Evolutionary conservation across 2,329 filamentous ascomycete species (phyloP), one percentile per base, ranked within the genome.

Genomic region (Beauveria sp.): DNA sequence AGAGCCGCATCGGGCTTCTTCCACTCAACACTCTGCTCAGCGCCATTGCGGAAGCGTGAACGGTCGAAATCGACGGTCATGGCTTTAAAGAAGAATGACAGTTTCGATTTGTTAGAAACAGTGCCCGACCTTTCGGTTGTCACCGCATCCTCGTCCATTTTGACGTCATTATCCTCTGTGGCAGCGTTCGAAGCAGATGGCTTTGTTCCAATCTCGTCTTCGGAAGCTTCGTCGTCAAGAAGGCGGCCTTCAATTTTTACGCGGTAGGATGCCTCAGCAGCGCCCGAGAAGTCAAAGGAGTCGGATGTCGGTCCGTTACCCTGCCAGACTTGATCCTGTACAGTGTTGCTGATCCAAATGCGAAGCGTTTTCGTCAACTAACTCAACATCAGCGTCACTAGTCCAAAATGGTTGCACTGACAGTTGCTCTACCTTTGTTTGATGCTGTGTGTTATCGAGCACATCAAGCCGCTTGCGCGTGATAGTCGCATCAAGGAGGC

Each of bases 251-350:
- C 91, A 65, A 99, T 93, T 77, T 93, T 96, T 67, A 99, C 91
- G 62, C 88, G 86, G 73, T 93, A 99, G 12, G 88, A 89, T 2
- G 91, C 89, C 67, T 92, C 88, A 67, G 84, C 82, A 65, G 86
- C 91, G 58, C 87, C 86, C 59, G 86, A 87, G 70, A 96, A 93
- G 71, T 96, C 92, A 66, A 95, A 95, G 42, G 84, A 85, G 71
- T 93, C 88, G 12, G 88, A 83, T 64, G 88, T 87, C 64, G 88
- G 79, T 46, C 79, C 80, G 67, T 81, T 84, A 45, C 81, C 83
- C 76, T 99, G 95, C 95, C 95, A 98, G 38, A 89, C 88, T 76
- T 99, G 95, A 70, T 95, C 91, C 74, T 97, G 91, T 40, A 88
- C 91, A 1, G 92, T 96, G 75, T 99, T 99, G 69, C 87, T 93